Conservation (phyloP, 164 flowering plant genomes). For the Nymphaea colorata region DNA sequence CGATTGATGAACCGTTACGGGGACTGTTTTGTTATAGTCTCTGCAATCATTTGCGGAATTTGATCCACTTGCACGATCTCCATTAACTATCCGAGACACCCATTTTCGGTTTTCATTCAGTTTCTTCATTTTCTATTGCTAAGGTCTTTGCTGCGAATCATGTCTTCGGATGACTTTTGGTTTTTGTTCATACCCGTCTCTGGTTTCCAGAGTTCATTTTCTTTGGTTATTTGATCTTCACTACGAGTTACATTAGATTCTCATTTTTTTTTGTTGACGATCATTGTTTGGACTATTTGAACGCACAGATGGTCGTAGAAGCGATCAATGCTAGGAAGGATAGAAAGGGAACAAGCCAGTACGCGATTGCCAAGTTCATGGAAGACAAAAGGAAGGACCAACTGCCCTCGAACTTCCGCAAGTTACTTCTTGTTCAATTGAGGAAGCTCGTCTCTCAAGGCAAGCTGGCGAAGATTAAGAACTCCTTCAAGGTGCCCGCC, state of each 20-base stretch:
- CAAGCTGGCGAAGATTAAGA: slow-evolving; percentile 30
- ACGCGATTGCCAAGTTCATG: slow-evolving; percentile 36
- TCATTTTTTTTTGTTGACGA: not conserved
- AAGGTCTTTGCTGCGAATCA: too few species aligned
- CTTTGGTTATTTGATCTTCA: not conserved
- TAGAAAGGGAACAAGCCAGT: slow-evolving; percentile 39
- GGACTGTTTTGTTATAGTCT: too few species aligned
- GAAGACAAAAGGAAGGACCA: slow-evolving; percentile 22
- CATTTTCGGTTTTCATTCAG: not conserved
- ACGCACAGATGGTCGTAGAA: slow-evolving; percentile 37
- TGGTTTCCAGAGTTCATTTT: not conserved
- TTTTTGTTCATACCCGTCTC: not conserved
- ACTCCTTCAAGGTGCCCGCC: slow-evolving; percentile 23
- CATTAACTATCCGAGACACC: not conserved
- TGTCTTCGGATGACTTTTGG: not conserved
- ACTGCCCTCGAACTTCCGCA: slow-evolving; percentile 34
- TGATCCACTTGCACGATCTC: not conserved
- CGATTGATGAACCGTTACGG: too few species aligned
- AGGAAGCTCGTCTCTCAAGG: slow-evolving; percentile 26
- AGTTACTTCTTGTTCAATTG: slow-evolving; percentile 25
- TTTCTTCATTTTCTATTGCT: too few species aligned
- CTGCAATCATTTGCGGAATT: too few species aligned
- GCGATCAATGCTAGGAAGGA: slow-evolving; percentile 38
- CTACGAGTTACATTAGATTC: not conserved
- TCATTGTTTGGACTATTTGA: not conserved